Base-by-base conservation (phyloP, 495 filamentous ascomycete species). In the Hyaloscypha hepaticicola region DNA sequence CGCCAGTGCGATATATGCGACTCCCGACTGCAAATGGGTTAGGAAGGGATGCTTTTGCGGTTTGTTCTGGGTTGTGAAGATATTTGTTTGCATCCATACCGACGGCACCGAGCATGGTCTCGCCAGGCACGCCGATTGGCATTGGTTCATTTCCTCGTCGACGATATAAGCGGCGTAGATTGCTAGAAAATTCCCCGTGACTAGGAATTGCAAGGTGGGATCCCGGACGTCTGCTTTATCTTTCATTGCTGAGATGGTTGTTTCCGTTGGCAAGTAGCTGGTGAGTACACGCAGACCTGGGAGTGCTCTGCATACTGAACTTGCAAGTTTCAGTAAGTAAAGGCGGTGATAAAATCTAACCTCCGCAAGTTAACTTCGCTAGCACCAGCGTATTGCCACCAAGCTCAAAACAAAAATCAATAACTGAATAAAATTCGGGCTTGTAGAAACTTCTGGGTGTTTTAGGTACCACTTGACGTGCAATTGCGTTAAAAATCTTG, bases 131-230 rank as follows among this genome's bases (percentile, higher is more conserved):
- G 12, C 78, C 79, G 16, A 65, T 41, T 1, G 79, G 77, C 3
- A 82, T 3, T 9, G 73, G 76, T 71, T 59, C 19, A 73, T 31
- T 2, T 78, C 5, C 14, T 75, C 62, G 56, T 83, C 79, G 5
- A 84, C 31, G 28, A 83, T 71, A 65, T 82, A 80, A 5, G 71
- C 52, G 3, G 34, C 28, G 57, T 78, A 78, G 62, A 81, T 82
- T 0, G 77, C 74, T 24, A 79, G 51, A 6, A 55, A 19, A 24
- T 6, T 6, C 26, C 52, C 52, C 19, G 52, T 6, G 26, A 55
- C 19, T 63, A 0, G 75, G 68, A 60, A 70, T 71, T 31, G 1
- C 48, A 33, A 24, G 19, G 6, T 41, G 5, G 28, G 25, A 5
- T 25, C n/a, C 50, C n/a, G 19, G 26, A 55, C 26, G 52, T 55